A percentile compares a stretch with the other conserved stretches of the same genome.
phyloP scores from a whole-genome alignment of 306 rosid genomes.

The Vicia faba region DNA sequence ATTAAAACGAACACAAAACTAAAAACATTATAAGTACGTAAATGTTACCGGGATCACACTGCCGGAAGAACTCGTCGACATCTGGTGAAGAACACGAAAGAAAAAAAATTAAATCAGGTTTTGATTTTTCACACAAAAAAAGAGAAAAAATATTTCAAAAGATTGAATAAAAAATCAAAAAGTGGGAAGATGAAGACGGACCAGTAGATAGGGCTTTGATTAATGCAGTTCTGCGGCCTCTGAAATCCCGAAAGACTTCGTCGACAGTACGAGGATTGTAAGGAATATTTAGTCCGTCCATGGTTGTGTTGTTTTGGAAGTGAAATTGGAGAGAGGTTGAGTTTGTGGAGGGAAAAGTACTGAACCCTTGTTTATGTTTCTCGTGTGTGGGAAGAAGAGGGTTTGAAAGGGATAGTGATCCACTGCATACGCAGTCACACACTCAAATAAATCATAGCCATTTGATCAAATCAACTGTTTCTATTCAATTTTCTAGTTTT shows the following conservation, averaged over 20 bases:
- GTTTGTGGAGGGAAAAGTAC: conserved; percentile 36
- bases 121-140: not conserved
- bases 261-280: conserved; percentile 58
- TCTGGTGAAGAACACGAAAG: conserved; percentile 35
- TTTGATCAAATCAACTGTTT: no score
- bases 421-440: no score
- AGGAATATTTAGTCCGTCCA: conserved; percentile 41
- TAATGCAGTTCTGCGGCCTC: conserved; percentile 51
- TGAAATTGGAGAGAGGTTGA: not conserved
- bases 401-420: no score
- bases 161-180: not conserved
- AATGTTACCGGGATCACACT: conserved; percentile 49
- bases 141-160: not conserved
- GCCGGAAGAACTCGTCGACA: conserved; percentile 46
- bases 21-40: not conserved
- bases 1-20: not conserved
- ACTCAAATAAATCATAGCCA: no score
- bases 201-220: conserved; percentile 60
- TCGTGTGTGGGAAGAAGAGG: not conserved
- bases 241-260: conserved; percentile 53
- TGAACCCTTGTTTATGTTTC: conserved; percentile 13
- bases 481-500: no score
- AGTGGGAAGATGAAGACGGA: not conserved
- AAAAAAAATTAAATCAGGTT: not conserved
- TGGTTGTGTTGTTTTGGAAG: not conserved